Conservation (phyloP, 2,329 filamentous ascomycete genomes). For the Claviceps purpurea region DNA sequence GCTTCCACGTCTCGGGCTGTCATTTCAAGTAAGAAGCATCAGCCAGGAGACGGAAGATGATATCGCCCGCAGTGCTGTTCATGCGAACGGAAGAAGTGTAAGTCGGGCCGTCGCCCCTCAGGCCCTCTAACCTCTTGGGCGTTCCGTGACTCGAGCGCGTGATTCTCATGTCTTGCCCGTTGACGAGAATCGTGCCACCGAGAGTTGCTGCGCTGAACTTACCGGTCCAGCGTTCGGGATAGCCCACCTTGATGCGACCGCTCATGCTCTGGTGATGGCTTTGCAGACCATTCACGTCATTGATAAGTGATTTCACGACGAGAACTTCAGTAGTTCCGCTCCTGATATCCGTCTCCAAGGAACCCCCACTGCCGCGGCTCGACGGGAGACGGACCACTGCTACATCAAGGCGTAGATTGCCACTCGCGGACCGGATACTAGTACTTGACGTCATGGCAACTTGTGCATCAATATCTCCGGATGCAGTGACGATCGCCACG, state of each 20-base stretch:
- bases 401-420: conserved; percentile 22
- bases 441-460: conserved; percentile 27
- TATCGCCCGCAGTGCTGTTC: conserved; percentile 17
- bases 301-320: conserved; percentile 7
- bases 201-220: conserved; percentile 24
- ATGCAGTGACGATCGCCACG: not conserved
- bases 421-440: conserved; percentile 26
- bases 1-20: too few relatives aligned
- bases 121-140: conserved; percentile 20
- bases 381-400: conserved; percentile 29
- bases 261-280: conserved; percentile 31
- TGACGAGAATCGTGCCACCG: conserved; percentile 25
- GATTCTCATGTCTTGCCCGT: conserved; percentile 30
- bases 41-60: conserved; percentile 12
- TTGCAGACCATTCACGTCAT: conserved; percentile 21
- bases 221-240: conserved; percentile 38
- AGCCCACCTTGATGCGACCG: conserved; percentile 28
- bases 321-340: conserved; percentile 27
- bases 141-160: conserved; percentile 19
- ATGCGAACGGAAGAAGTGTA: conserved; percentile 18
- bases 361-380: conserved; percentile 11
- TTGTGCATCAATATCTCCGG: conserved; percentile 12
- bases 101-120: conserved; percentile 24
- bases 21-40: too few relatives aligned
- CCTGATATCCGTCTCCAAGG: conserved; percentile 28